Percentiles rank a stretch among this genome's conserved stretches.
These are phyloP conservation scores for Aspergillus nanangensis DNA, from an alignment of 495 filamentous ascomycete genomes.

Conservation along the genomic window DNA sequence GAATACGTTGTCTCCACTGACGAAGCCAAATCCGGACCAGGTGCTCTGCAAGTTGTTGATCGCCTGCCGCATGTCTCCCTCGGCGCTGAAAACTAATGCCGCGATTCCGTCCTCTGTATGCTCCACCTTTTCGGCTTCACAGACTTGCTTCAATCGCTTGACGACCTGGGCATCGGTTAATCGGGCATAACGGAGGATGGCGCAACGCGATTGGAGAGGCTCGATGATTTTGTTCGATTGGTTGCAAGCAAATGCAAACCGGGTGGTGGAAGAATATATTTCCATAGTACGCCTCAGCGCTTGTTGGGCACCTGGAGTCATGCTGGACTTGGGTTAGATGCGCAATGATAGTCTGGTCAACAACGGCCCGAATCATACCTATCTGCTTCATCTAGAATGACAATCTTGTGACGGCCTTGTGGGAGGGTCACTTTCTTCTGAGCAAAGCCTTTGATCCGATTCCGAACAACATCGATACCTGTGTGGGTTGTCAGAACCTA, in stretches of 20 bases:
- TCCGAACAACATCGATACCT: conserved; percentile 98
- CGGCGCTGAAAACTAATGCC: conserved; percentile 91
- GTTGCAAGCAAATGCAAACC: conserved; percentile 98
- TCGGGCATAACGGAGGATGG: conserved; percentile 90
- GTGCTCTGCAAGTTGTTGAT: conserved; percentile 99
- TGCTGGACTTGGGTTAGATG: conserved; percentile 34
- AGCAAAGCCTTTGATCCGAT: conserved; percentile 96
- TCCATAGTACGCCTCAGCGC: conserved; percentile 97
- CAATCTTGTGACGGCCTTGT: conserved; percentile 84
- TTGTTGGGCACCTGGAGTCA: conserved; percentile 96
- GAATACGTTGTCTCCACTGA: conserved; percentile 97
- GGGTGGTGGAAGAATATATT: conserved; percentile 93
- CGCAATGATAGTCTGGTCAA: no score
- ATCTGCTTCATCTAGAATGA: conserved; percentile 97
- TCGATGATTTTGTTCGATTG: conserved; percentile 99
- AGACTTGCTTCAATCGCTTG: conserved; percentile 84
- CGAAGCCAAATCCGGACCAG: conserved; percentile 91
- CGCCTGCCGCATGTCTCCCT: conserved; percentile 98
- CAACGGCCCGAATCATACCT: no score
- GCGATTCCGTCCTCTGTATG: conserved; percentile 92
- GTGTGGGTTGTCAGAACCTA: background rate
- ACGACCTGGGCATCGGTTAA: conserved; percentile 91
- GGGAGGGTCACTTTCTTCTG: conserved; percentile 99
- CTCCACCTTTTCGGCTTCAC: conserved; percentile 79
- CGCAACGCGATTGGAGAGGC: conserved; percentile 91